Conservation (phyloP, 1,284 basidiomycete genomes). For the Ceratobasidium sp. region DNA sequence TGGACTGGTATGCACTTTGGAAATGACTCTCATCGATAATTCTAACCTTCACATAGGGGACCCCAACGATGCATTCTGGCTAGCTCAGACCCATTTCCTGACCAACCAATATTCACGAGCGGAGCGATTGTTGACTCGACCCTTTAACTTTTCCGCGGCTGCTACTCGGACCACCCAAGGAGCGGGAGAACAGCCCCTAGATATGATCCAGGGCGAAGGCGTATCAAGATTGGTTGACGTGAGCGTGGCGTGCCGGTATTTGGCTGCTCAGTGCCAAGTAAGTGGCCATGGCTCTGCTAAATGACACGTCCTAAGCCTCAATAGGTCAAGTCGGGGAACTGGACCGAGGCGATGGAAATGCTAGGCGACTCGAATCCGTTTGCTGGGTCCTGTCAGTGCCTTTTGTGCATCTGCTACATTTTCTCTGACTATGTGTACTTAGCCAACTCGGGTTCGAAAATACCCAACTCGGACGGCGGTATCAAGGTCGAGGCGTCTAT, state of each 20-base stretch:
- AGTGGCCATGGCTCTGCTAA: conserved; percentile 32
- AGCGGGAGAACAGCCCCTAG: conserved; percentile 62
- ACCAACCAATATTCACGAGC: conserved; percentile 94
- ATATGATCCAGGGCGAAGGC: conserved; percentile 36
- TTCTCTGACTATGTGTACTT: background rate
- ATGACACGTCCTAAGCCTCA: background rate
- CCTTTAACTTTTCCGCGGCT: conserved; percentile 61
- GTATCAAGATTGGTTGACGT: conserved; percentile 78
- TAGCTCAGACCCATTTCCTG: conserved; percentile 96
- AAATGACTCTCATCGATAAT: background rate
- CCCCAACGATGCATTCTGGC: conserved; percentile 97
- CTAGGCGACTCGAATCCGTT: conserved; percentile 92
- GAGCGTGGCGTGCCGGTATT: conserved; percentile 90
- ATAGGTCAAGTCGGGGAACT: conserved; percentile 86
- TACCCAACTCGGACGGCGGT: conserved; percentile 80
- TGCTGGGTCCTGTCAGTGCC: conserved; percentile 63
- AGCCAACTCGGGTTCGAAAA: conserved; percentile 68
- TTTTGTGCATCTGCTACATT: conserved; percentile 36
- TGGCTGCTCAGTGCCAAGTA: conserved; percentile 92
- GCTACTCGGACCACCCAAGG: conserved; percentile 60
- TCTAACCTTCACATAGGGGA: conserved; percentile 62
- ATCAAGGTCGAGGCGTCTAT: conserved; percentile 96
- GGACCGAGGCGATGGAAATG: conserved; percentile 91
- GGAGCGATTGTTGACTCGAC: conserved; percentile 86
- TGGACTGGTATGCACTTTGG: conserved; percentile 82